A percentile compares a stretch with the other conserved stretches of the same genome.
Conservation (phyloP, 1,139 yeast genomes). For the Diutina sp. region DNA sequence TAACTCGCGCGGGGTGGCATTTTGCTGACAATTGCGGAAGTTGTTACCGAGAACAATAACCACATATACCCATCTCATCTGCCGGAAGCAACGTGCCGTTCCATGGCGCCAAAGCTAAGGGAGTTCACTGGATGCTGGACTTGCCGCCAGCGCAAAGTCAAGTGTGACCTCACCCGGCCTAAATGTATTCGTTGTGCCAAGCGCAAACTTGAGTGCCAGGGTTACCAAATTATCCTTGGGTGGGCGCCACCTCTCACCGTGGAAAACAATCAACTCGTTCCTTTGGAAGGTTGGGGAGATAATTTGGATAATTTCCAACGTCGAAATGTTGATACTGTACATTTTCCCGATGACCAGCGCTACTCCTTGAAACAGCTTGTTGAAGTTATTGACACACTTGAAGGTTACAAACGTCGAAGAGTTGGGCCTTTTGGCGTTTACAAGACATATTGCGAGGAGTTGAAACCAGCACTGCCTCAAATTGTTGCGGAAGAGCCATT, state of each 20-base stretch:
- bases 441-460: neutral
- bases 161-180: conserved; percentile 1
- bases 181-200: conserved; percentile 3
- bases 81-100: neutral
- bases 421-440: neutral
- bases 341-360: conserved; percentile 18
- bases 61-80: neutral
- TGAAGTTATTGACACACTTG: conserved; percentile 16
- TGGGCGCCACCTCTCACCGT: conserved; percentile 26
- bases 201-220: conserved; percentile 21
- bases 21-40: neutral
- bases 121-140: conserved; percentile 2
- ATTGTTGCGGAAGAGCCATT: neutral
- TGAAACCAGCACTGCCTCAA: neutral
- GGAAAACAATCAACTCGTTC: neutral
- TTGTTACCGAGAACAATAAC: neutral
- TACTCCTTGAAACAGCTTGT: conserved; percentile 21
- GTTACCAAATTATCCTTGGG: conserved; percentile 26
- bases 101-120: conserved; percentile 1
- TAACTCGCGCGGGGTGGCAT: neutral
- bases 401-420: conserved; percentile 6
- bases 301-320: conserved; percentile 15
- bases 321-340: conserved; percentile 22
- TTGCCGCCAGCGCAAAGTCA: neutral
- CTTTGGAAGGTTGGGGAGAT: neutral